These are phyloP conservation scores for Lepidopterella palustris DNA, from an alignment of 495 filamentous ascomycete genomes.

Conservation along the genomic window DNA sequence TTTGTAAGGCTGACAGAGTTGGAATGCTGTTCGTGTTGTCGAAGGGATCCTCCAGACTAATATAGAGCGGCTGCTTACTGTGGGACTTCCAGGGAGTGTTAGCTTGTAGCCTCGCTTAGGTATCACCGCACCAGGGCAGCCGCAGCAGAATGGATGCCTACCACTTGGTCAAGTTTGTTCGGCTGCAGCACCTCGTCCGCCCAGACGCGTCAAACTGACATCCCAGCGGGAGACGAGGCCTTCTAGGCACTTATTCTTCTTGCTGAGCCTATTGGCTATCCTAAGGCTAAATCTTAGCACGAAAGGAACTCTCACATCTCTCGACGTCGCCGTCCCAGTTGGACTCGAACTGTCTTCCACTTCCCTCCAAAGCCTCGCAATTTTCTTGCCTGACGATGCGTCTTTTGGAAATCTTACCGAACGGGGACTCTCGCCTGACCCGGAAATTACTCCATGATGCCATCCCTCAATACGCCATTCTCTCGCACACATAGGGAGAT, in stretches of 20 bases:
- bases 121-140: no score
- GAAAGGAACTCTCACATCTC: background rate
- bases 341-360: background rate
- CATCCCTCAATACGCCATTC: background rate
- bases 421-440: background rate
- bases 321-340: background rate
- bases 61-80: no score
- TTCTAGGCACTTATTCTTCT: background rate
- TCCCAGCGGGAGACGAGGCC: background rate
- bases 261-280: background rate
- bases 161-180: no score
- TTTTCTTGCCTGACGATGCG: background rate
- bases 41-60: no score
- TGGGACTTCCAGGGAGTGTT: no score
- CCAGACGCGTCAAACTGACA: background rate
- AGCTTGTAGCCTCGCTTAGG: no score
- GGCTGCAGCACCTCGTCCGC: no score
- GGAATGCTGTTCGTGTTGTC: no score
- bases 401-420: background rate
- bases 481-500: background rate
- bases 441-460: background rate
- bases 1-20: no score
- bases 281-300: background rate
- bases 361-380: background rate
- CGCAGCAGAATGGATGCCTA: no score